Evolutionary conservation across 1,284 basidiomycete genomes (phyloP).

Genomic region (Anthracocystis walkeri): DNA sequence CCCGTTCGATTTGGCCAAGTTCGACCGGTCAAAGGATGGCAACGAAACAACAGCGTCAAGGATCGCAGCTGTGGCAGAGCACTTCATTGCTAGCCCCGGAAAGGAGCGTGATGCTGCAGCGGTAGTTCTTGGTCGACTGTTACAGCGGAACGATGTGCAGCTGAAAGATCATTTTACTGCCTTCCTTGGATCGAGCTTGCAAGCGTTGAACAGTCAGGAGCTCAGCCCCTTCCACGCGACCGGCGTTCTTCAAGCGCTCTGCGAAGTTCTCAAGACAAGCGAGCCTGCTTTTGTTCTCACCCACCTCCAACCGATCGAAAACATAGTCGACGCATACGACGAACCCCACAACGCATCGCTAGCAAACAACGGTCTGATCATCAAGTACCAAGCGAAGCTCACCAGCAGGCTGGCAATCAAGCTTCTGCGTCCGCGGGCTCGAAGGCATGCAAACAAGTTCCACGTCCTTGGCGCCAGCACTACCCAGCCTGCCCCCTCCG

Average conservation of each 20-base stretch:
- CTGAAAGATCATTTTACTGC: constrained; percentile 11
- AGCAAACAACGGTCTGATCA: constrained; percentile 47
- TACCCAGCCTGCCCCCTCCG: too few species aligned
- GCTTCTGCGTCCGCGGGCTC: constrained; percentile 46
- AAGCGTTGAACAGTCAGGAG: constrained; percentile 12
- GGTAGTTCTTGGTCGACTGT: constrained; percentile 79
- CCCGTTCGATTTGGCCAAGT: constrained; percentile 88
- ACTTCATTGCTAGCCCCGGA: constrained; percentile 78
- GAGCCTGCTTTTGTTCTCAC: constrained; percentile 41
- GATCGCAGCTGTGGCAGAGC: constrained; percentile 77
- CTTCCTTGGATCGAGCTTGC: constrained; percentile 21
- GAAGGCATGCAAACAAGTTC: constrained; percentile 28
- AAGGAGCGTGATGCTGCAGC: constrained; percentile 83
- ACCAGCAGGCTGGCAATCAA: constrained; percentile 60
- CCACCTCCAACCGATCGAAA: constrained; percentile 38
- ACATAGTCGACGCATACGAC: constrained; percentile 58
- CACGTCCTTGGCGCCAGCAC: constrained; percentile 18
- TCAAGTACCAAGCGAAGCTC: constrained; percentile 65
- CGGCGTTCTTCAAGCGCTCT: constrained; percentile 80
- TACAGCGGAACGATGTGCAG: constrained; percentile 74
- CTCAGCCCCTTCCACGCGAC: constrained; percentile 71
- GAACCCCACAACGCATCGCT: constrained; percentile 66
- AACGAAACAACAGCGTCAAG: constrained; percentile 71
- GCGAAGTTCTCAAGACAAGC: constrained; percentile 78
- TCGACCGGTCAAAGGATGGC: constrained; percentile 74